These are phyloP conservation scores for Agaricus subrufescens DNA, from an alignment of 768 basidiomycete species.

Conservation along the genomic window DNA sequence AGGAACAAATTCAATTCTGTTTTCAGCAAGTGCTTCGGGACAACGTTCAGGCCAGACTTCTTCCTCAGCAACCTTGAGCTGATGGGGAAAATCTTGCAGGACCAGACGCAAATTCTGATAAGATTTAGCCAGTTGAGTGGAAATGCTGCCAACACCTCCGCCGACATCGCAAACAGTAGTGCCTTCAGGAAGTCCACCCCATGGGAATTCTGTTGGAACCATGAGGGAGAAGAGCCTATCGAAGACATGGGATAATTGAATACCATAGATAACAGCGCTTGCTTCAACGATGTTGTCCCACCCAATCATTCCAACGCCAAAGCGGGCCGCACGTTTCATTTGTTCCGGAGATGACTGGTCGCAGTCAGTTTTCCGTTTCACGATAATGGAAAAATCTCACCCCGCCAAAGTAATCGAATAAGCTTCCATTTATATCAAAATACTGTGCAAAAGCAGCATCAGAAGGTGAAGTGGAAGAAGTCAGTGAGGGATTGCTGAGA, in stretches of 20 bases:
- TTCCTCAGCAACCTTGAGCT: constrained; percentile 20
- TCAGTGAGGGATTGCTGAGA: constrained; percentile 29
- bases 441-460: constrained; percentile 21
- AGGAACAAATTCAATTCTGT: constrained; percentile 26
- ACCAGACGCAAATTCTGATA: constrained; percentile 24
- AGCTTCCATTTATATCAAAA: constrained; percentile 10
- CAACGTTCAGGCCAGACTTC: constrained; percentile 25
- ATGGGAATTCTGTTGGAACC: constrained; percentile 19
- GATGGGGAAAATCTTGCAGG: constrained; percentile 26
- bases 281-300: constrained; percentile 25
- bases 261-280: constrained; percentile 22
- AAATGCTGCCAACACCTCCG: constrained; percentile 27
- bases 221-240: neutral
- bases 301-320: constrained; percentile 28
- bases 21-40: constrained; percentile 25
- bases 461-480: constrained; percentile 17
- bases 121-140: constrained; percentile 20
- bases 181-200: constrained; percentile 18
- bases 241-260: neutral
- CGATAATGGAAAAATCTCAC: constrained; percentile 8
- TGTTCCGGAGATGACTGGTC: neutral
- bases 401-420: constrained; percentile 21
- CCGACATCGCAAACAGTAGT: constrained; percentile 31
- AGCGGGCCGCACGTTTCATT: constrained; percentile 15
- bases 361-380: too few species aligned